Percentiles rank a stretch among this genome's conserved stretches.
phyloP scores from a whole-genome alignment of 2,329 filamentous ascomycete species.

The Trichoderma harzianum region DNA sequence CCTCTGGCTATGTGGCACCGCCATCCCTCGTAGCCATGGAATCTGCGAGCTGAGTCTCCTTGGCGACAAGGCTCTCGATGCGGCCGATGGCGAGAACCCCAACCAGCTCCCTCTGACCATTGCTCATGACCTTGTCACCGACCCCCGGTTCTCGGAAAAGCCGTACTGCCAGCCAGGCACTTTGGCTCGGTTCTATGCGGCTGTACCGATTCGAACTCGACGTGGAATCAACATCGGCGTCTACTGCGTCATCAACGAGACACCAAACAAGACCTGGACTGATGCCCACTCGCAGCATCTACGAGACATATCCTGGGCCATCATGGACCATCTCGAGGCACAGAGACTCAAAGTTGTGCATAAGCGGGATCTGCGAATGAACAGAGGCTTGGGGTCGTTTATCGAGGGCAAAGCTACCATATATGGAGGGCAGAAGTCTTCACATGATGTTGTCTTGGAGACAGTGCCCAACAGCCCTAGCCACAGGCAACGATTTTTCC shows the following conservation, averaged over 20 bases:
- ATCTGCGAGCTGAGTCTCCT: conserved; percentile 27
- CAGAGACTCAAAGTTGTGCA: conserved; percentile 28
- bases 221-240: conserved; percentile 43
- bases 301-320: conserved; percentile 28
- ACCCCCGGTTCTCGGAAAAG: conserved; percentile 31
- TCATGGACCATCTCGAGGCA: conserved; percentile 38
- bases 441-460: conserved; percentile 11
- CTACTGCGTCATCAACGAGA: conserved; percentile 32
- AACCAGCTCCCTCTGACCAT: conserved; percentile 32
- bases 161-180: conserved; percentile 24
- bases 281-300: conserved; percentile 27
- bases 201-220: conserved; percentile 39
- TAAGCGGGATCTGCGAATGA: conserved; percentile 36
- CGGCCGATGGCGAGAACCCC: neutral
- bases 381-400: conserved; percentile 35
- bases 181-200: conserved; percentile 38
- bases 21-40: conserved; percentile 30
- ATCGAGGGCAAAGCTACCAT: conserved; percentile 34
- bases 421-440: conserved; percentile 24
- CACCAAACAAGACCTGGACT: conserved; percentile 23
- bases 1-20: conserved; percentile 32
- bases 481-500: conserved; percentile 18
- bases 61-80: neutral
- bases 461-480: conserved; percentile 22
- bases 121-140: conserved; percentile 32